These are phyloP conservation scores for Tillandsia leiboldiana DNA, from an alignment of 176 grass and related monocot species.

Conservation along the genomic window DNA sequence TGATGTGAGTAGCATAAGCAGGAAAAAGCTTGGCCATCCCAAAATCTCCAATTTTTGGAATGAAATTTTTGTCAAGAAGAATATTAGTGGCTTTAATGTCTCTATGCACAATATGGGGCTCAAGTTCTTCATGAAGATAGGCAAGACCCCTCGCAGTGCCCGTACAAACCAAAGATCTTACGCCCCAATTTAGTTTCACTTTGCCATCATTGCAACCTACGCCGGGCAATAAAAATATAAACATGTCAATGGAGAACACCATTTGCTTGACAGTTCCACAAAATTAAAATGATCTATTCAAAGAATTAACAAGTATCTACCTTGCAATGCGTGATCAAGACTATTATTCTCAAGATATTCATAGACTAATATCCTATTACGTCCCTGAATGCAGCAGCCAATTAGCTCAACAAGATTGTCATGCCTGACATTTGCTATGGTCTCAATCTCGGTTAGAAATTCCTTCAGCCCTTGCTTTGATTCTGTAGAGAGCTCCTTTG, in stretches of 20 bases:
- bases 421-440: constrained; percentile 26
- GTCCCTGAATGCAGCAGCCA: constrained; percentile 23
- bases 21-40: constrained; percentile 47
- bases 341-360: constrained; percentile 45
- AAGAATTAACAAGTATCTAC: constrained; percentile 7
- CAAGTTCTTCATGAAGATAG: constrained; percentile 46
- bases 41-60: constrained; percentile 44
- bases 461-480: constrained; percentile 48
- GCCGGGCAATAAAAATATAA: not conserved
- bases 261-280: not conserved
- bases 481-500: constrained; percentile 37
- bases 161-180: constrained; percentile 27
- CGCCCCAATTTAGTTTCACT: constrained; percentile 20
- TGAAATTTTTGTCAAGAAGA: constrained; percentile 27
- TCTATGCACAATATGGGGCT: constrained; percentile 17
- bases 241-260: not conserved
- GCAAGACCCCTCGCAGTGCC: constrained; percentile 38
- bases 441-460: constrained; percentile 52
- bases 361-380: constrained; percentile 35
- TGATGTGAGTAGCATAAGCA: constrained; percentile 36
- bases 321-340: constrained; percentile 34
- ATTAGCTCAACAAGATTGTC: too few species aligned
- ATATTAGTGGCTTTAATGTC: too few species aligned
- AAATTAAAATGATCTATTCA: not conserved
- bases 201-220: not conserved